A percentile compares a stretch with the other conserved stretches of the same genome.
These are phyloP conservation scores for Phytopythium delawarense DNA, from an alignment of 352 stramenopile genomes.

Conservation along the genomic window DNA sequence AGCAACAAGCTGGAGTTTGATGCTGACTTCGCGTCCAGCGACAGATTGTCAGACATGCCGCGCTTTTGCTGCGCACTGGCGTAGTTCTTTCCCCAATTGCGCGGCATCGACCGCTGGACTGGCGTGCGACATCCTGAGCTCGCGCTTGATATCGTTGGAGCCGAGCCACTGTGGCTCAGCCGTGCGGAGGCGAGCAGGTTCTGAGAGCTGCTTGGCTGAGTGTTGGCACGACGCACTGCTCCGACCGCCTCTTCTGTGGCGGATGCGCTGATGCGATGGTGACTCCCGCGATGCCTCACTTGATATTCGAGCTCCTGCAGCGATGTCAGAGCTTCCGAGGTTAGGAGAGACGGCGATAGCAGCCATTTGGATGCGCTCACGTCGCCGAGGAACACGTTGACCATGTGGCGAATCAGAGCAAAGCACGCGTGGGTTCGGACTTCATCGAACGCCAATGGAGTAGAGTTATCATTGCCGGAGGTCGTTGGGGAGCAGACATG, in stretches of 20 bases:
- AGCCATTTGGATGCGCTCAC: slow-evolving; percentile 20
- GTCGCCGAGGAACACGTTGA: slow-evolving; percentile 56
- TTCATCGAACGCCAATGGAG: slow-evolving; percentile 31
- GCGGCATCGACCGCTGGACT: slow-evolving; percentile 42
- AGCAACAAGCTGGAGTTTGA: not conserved
- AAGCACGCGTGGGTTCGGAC: slow-evolving; percentile 53
- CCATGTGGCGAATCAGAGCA: slow-evolving; percentile 40
- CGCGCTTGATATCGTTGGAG: not conserved
- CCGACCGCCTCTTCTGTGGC: not conserved
- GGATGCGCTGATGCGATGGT: slow-evolving; percentile 22
- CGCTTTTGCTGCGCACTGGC: slow-evolving; percentile 19
- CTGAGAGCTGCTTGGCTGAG: slow-evolving; percentile 1
- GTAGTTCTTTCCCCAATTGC: slow-evolving; percentile 67
- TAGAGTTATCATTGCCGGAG: not conserved
- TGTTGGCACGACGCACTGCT: not conserved
- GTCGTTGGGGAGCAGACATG: not conserved
- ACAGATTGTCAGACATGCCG: slow-evolving; percentile 16
- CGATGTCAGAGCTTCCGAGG: slow-evolving; percentile 32
- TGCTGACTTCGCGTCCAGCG: slow-evolving; percentile 16
- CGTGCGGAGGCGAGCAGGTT: not conserved
- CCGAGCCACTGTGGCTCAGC: slow-evolving; percentile 1
- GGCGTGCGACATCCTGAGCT: slow-evolving; percentile 6
- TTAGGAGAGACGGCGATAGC: slow-evolving; percentile 44
- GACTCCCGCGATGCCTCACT: slow-evolving; percentile 42
- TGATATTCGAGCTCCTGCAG: slow-evolving; percentile 56